phyloP scores from a whole-genome alignment of 176 grass and related monocot species.

The Raddia distichophylla region DNA sequence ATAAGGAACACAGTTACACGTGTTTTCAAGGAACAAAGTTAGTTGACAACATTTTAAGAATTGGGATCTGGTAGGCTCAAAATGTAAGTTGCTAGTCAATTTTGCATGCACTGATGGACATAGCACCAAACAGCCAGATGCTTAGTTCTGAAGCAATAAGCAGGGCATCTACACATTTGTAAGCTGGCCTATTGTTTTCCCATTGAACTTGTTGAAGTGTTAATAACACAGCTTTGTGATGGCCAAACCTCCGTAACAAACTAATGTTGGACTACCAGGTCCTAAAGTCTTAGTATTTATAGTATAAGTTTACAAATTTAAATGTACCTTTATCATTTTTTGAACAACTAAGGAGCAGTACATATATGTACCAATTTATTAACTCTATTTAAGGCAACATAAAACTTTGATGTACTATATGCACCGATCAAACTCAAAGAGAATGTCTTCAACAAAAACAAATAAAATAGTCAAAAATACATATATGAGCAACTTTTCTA shows the following conservation, averaged over 20 bases:
- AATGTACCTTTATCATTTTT: not conserved
- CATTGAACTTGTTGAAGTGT: not conserved
- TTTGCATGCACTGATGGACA: constrained; percentile 21
- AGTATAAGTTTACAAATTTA: not conserved
- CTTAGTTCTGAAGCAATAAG: constrained; percentile 44
- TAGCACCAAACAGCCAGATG: constrained; percentile 39
- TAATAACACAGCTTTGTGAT: constrained; percentile 13
- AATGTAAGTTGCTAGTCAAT: constrained; percentile 32
- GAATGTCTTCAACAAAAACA: not conserved
- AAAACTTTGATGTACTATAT: not conserved
- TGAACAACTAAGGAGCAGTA: not conserved
- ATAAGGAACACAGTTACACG: constrained; percentile 35
- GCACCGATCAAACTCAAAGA: not conserved
- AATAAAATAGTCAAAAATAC: not conserved
- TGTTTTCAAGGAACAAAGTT: constrained; percentile 9
- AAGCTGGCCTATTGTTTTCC: constrained; percentile 33
- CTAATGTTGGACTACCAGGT: not conserved
- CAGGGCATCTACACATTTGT: not conserved
- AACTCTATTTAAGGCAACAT: not conserved
- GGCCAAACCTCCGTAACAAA: constrained; percentile 16
- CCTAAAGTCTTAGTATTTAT: not conserved
- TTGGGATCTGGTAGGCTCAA: not conserved
- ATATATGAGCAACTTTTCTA: not conserved
- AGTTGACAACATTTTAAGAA: constrained; percentile 2
- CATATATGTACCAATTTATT: not conserved